Evolutionary conservation across 108 stramenopile genomes (phyloP), one percentile per base, ranked within the genome.

Genomic region (Aureococcus anophagefferens): DNA sequence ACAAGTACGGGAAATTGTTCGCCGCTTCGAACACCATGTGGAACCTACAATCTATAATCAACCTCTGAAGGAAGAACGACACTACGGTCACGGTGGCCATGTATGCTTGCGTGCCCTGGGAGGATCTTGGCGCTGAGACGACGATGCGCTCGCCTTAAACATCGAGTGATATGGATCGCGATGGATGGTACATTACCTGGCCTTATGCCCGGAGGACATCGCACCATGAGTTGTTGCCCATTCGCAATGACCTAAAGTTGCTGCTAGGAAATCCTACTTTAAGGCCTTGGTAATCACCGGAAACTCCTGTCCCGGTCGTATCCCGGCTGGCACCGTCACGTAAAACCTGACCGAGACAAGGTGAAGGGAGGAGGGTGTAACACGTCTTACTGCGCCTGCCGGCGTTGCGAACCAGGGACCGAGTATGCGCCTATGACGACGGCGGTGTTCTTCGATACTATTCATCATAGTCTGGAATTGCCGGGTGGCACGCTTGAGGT

Each of bases 1-100:
- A 91, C 81, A 67, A 84, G 79, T 44, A 93, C 91, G 31, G 85
- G 82, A 70, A 94, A 94, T 73, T 74, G 73, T 16, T 72, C 44
- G 1, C 71, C 71, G 15, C 40, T 21, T 14, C 71, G 71, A 18
- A 72, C 71, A 64, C 62, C 62, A 25, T 45, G 37, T 33, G 71
- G 71, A 33, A 72, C 71, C 71, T 33, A 64, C 4, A 66, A 46
- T 64, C 4, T 44, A 44, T 11, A 44, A 44, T 11, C 40, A 11
- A 44, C 9, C 40, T 44, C 9, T 44, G 40, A 44, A n/a, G n/a
- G n/a, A n/a, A n/a, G n/a, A n/a, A n/a, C n/a, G n/a, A 44, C 40
- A 44, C 40, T 44, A 13, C 62, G 71, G 16, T 1, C 21, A 59
- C 51, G 25, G 51, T 59, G 17, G 51, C 51, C 51, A 59, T 59